These are phyloP conservation scores for Rhododendron vialii DNA, from an alignment of 148 eudicot genomes.

Conservation along the genomic window DNA sequence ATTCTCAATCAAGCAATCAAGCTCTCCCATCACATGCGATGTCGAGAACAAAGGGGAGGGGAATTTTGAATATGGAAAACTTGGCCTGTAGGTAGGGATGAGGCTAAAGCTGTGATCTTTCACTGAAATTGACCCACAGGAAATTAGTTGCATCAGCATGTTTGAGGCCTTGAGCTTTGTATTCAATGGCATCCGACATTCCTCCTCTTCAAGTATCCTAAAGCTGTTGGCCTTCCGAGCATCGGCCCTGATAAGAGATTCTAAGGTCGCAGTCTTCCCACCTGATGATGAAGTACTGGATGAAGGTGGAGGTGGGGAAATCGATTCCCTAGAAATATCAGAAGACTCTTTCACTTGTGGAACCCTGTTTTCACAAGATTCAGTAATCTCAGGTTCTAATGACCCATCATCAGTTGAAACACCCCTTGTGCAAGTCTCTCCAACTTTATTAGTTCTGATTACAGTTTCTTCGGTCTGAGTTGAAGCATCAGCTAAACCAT, in stretches of 20 bases:
- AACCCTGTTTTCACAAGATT: slow-evolving; percentile 20
- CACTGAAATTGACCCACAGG: slow-evolving; percentile 90
- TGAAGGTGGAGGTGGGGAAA: slow-evolving; percentile 58
- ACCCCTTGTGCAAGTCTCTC: slow-evolving; percentile 68
- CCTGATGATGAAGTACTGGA: slow-evolving; percentile 67
- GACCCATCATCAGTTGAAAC: slow-evolving; percentile 78
- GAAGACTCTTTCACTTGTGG: slow-evolving; percentile 27
- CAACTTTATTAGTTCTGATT: slow-evolving; percentile 26
- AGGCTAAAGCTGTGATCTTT: slow-evolving; percentile 87
- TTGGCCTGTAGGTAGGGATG: slow-evolving; percentile 69
- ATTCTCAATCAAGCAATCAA: slow-evolving; percentile 70
- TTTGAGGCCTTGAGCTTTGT: slow-evolving; percentile 65
- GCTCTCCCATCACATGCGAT: slow-evolving; percentile 72
- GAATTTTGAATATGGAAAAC: slow-evolving; percentile 61
- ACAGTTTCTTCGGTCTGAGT: slow-evolving; percentile 78
- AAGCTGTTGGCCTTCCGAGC: slow-evolving; percentile 66
- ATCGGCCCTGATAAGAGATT: slow-evolving; percentile 79
- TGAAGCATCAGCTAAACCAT: slow-evolving; percentile 78
- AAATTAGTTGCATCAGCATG: slow-evolving; percentile 80
- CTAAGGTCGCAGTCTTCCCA: slow-evolving; percentile 78
- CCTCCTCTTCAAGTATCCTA: slow-evolving; percentile 54
- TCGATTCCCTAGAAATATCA: slow-evolving; percentile 28
- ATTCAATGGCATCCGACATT: slow-evolving; percentile 34
- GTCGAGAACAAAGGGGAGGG: slow-evolving; percentile 84
- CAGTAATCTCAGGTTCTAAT: slow-evolving; percentile 35